Base-by-base conservation (phyloP, 2,329 filamentous ascomycete genomes). In the Ophiostoma tasmaniense region DNA sequence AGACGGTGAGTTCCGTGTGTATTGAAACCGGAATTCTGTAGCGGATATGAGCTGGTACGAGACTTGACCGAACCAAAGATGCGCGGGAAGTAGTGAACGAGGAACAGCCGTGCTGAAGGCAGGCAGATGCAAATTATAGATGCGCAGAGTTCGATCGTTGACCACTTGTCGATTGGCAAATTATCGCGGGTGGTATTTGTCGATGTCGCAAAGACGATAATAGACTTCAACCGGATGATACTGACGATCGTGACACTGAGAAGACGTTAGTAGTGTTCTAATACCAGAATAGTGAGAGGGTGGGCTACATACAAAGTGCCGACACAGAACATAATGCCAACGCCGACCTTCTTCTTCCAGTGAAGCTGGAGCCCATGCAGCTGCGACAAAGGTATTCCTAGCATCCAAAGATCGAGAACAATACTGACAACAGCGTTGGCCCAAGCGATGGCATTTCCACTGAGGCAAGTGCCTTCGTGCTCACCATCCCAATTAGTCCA, bases 401-500 rank as follows among this genome's bases (percentile, higher is more conserved):
- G 77, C 73, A 87, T 82, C 78, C 81, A 82, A 1, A 83, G 14
- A 70, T 87, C 85, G 22, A 85, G 76, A 0, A 75, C 75, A 59
- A 88, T 86, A 70, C 81, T 83, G 68, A 85, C 79, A n/a, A 74
- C 79, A 0, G 85, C 84, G 39, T 84, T 82, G 42, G 81, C 78
- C 81, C 83, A 86, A 0, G 77, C 80, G 2, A 86, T 77, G 1
- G 76, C 76, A 69, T 83, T 85, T 70, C 82, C 76, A 68, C 84
- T 77, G 25, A 83, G 73, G 71, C 86, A 88, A 1, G 71, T 75
- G 0, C 85, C 85, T 0, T 74, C 3, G 42, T 81, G 78, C 67
- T 80, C 75, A 0, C 79, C 79, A 64, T 84, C 80, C 84, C 85
- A 88, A 14, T 76, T 76, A 0, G 75, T 77, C 86, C 86, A 89